Evolutionary conservation across 1,139 yeast genomes (phyloP).

Genomic region (Lodderomyces orthopsilosis): DNA sequence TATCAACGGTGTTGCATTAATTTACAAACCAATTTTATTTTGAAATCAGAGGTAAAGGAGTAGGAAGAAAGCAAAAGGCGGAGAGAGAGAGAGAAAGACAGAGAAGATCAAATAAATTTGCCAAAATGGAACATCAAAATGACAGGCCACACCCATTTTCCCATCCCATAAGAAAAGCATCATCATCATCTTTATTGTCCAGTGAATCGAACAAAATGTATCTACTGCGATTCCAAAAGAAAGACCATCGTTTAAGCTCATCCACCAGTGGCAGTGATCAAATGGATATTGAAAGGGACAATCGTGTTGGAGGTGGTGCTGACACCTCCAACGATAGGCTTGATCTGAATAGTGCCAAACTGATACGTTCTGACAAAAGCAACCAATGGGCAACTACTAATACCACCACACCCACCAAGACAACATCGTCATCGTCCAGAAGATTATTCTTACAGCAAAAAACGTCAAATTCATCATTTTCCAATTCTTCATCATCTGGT

Average conservation of each 20-base stretch:
- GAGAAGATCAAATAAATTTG: no score
- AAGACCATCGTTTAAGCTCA: neutral
- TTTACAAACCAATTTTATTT: no score
- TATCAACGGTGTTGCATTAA: no score
- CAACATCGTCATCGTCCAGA: neutral
- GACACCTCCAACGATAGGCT: neutral
- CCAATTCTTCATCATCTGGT: neutral
- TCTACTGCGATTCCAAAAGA: neutral
- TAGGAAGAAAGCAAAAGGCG: no score
- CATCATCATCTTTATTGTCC: neutral
- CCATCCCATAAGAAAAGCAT: neutral
- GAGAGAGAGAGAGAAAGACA: no score
- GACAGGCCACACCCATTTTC: neutral
- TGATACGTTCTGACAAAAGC: neutral
- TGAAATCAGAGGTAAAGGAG: no score
- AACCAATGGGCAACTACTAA: neutral
- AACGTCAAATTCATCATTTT: neutral
- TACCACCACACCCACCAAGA: neutral
- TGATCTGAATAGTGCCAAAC: neutral
- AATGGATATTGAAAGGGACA: neutral
- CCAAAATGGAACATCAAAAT: neutral
- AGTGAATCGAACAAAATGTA: neutral
- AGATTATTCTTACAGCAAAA: neutral
- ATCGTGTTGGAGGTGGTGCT: no score
- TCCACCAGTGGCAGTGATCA: neutral